phyloP scores from a whole-genome alignment of 768 basidiomycete species.

The Kockovaella imperatae region DNA sequence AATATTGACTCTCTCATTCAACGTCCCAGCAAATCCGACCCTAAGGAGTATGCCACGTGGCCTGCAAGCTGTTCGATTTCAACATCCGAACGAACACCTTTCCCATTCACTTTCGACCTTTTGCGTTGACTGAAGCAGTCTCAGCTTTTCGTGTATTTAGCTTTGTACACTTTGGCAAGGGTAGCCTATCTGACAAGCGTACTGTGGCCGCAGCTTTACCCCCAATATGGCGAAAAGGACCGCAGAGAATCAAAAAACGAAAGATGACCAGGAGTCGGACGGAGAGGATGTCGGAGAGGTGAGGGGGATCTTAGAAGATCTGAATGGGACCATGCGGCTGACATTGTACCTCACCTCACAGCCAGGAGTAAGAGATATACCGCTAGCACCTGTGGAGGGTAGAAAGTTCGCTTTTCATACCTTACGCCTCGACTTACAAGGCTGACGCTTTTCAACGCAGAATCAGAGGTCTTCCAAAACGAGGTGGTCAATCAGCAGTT shows the following conservation, averaged over 20 bases:
- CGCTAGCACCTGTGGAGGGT: slow-evolving; percentile 30
- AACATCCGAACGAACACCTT: no score
- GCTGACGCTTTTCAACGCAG: slow-evolving; percentile 11
- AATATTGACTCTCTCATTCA: no score
- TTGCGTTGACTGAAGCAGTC: no score
- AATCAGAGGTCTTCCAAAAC: slow-evolving; percentile 41
- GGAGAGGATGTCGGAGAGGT: slow-evolving; percentile 26
- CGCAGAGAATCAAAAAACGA: slow-evolving; percentile 38
- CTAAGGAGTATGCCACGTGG: no score
- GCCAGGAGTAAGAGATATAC: slow-evolving; percentile 19
- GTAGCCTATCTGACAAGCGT: no score
- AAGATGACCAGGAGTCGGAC: slow-evolving; percentile 28
- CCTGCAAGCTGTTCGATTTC: no score
- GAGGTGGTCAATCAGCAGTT: slow-evolving; percentile 13
- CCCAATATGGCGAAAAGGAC: slow-evolving; percentile 41
- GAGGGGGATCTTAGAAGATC: not conserved
- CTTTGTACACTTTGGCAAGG: no score
- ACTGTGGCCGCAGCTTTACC: no score
- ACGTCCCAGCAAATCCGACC: no score
- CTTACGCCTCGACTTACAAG: not conserved
- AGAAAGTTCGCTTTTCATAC: slow-evolving; percentile 19
- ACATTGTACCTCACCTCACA: slow-evolving; percentile 2
- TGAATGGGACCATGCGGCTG: not conserved
- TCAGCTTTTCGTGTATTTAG: no score
- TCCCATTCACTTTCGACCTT: no score